phyloP scores from a whole-genome alignment of 495 filamentous ascomycete genomes.

The Tuber calosporum region DNA sequence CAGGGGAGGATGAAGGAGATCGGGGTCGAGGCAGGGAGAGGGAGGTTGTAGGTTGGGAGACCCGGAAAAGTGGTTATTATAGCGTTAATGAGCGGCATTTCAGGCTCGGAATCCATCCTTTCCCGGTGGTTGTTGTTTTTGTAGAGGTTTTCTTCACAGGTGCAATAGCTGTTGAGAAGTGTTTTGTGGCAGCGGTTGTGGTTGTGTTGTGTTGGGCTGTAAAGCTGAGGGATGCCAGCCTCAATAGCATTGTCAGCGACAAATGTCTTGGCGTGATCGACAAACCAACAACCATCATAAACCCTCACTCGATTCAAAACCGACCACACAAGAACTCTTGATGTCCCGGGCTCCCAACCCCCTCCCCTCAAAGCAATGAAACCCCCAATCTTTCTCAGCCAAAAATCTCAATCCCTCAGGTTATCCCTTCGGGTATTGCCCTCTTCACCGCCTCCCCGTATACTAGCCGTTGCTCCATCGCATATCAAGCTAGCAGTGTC shows the following conservation, averaged over 20 bases:
- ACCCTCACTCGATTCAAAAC: background rate
- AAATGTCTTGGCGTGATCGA: background rate
- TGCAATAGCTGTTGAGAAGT: background rate
- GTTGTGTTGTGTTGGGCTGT: background rate
- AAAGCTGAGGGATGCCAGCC: too few species aligned
- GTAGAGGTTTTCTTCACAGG: background rate
- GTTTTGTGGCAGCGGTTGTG: background rate
- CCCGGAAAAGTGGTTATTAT: conserved; percentile 77
- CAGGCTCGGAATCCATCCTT: conserved; percentile 36
- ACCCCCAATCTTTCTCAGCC: background rate
- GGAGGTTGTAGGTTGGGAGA: conserved; percentile 65
- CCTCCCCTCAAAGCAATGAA: background rate
- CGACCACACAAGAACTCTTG: background rate
- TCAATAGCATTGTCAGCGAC: background rate
- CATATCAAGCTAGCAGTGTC: conserved; percentile 18
- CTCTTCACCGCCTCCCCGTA: conserved; percentile 1
- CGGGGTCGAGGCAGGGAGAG: conserved; percentile 58
- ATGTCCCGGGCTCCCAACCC: background rate
- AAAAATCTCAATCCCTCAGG: background rate
- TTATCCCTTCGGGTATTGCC: background rate
- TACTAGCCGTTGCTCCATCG: conserved; percentile 10
- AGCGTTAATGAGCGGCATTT: conserved; percentile 55
- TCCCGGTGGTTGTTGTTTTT: background rate
- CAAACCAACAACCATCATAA: conserved; percentile 2
- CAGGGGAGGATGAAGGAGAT: conserved; percentile 59